phyloP scores from a whole-genome alignment of 768 basidiomycete genomes.

The Naganishia friedmannii region DNA sequence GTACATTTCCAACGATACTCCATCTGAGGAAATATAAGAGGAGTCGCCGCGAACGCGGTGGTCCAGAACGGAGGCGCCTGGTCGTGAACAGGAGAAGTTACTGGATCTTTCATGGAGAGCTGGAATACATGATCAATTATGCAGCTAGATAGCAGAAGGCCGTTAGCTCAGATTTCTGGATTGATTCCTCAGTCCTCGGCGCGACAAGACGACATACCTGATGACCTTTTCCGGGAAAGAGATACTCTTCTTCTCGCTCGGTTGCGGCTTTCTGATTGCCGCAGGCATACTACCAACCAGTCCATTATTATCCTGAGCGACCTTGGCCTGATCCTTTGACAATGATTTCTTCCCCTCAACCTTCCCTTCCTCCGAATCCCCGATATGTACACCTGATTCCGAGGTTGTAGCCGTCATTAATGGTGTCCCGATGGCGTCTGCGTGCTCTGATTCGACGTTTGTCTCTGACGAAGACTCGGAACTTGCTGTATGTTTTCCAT shows the following conservation, averaged over 20 bases:
- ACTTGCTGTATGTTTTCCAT: background rate
- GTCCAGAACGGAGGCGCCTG: background rate
- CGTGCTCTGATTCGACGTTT: slow-evolving; percentile 9
- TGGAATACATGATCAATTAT: slow-evolving; percentile 1
- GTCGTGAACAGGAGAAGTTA: background rate
- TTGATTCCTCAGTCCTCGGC: background rate
- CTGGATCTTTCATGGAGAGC: background rate
- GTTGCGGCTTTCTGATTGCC: background rate
- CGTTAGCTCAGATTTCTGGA: background rate
- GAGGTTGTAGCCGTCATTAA: background rate
- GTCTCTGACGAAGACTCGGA: slow-evolving; percentile 1
- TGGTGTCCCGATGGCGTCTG: slow-evolving; percentile 15
- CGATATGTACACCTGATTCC: background rate
- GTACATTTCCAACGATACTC: slow-evolving; percentile 10
- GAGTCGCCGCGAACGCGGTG: background rate
- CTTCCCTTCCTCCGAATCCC: background rate
- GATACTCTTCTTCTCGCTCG: background rate
- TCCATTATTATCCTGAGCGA: background rate
- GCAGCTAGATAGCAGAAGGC: background rate
- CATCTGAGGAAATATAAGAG: background rate
- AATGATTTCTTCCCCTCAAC: background rate
- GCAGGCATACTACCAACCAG: background rate
- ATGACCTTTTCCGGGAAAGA: slow-evolving; percentile 10
- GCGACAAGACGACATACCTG: background rate
- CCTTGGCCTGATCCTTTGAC: background rate